phyloP scores from a whole-genome alignment of 106 monocot species.

The Allium cepa region DNA sequence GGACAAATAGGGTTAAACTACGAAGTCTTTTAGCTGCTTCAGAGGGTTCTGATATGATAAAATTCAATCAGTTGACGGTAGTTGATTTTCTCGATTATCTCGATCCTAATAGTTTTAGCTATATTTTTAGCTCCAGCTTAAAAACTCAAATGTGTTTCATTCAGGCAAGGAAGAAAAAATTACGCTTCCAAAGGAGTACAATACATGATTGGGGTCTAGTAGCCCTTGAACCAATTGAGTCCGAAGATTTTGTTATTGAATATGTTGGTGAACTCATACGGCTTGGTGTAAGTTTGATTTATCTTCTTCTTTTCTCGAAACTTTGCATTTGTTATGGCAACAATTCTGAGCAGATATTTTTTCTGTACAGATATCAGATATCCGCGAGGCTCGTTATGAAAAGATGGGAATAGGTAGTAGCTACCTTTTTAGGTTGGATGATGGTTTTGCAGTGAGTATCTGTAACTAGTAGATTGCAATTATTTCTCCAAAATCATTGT shows the following conservation, averaged over 20 bases:
- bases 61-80: constrained; percentile 83
- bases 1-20: constrained; percentile 88
- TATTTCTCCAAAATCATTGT: not conserved
- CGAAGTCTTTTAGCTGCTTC: constrained; percentile 85
- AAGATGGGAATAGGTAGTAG: constrained; percentile 99
- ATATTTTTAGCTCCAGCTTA: constrained; percentile 2
- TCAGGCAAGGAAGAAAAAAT: constrained; percentile 80
- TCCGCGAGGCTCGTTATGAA: constrained; percentile 83
- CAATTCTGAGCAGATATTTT: not conserved
- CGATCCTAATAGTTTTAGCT: not conserved
- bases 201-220: constrained; percentile 99
- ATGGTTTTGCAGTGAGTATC: constrained; percentile 84
- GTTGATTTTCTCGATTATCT: not conserved
- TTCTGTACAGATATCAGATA: constrained; percentile 69
- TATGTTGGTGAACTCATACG: constrained; percentile 96
- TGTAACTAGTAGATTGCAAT: not conserved
- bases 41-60: constrained; percentile 85
- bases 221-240: constrained; percentile 94
- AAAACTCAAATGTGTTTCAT: not conserved
- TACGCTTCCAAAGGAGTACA: constrained; percentile 97
- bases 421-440: constrained; percentile 96
- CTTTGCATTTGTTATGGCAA: no score
- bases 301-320: not conserved
- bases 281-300: constrained; percentile 36
- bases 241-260: constrained; percentile 99